Evolutionary conservation across 1,139 yeast genomes (phyloP), one percentile per base, ranked within the genome.

Genomic region (Sugiyamaella xylanicola): DNA sequence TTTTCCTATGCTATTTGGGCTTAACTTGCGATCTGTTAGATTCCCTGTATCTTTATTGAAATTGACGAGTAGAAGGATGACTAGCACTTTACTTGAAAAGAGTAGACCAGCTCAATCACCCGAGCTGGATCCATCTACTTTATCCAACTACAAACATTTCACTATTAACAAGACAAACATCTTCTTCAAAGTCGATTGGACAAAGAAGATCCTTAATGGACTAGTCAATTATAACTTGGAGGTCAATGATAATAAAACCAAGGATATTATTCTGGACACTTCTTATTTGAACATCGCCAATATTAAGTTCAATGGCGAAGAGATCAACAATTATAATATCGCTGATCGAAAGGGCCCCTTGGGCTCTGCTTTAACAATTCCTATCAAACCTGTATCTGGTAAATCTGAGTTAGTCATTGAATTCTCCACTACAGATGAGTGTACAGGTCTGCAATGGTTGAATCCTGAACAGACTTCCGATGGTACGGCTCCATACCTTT

Each of bases 391-490:
- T 15, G 41, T 48, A 1, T 25, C 22, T 15, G 21, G 37, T 2
- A 16, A 35, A 3, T 57, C 51, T 5, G 36, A 51, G 9, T 68
- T 90, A 29, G 63, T 68, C 29, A 72, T 89, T 45, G 72, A 68
- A 16, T 91, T 83, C 64, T 74, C 78, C 57, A 90, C 97, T 48
- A 90, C 96, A 1, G 75, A 76, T 2, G 70, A 82, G 27, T 87
- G 96, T 68, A 88, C 96, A 1, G 97, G 96, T 1, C 74, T 90
- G 61, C 97, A 91, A 72, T 91, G 95, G 84, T 75, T 91, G 59
- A 83, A 81, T 48, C 85, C 87, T 42, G 84, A 81, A 54, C 89
- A 86, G 64, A 88, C 96, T n/a, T 86, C 85, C 53, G 95, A 93
- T 29, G 80, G 82, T 62, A 75, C 73, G 41, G 77, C 79, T 19